A percentile compares a stretch with the other conserved stretches of the same genome.
Evolutionary conservation across 345 rosid species (phyloP).

Genomic region (Sisymbrium irio): DNA sequence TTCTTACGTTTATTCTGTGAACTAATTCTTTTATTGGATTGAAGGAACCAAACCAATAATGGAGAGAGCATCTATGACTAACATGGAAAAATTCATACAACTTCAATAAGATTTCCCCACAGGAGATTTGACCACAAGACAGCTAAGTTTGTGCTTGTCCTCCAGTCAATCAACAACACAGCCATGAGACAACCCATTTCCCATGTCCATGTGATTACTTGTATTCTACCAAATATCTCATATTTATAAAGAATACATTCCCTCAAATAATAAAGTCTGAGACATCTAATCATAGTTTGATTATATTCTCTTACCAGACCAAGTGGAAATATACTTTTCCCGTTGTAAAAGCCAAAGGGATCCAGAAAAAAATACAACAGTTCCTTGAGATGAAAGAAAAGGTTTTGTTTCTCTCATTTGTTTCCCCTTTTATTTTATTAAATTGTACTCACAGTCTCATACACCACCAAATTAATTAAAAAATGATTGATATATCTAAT

Average conservation of each 20-base stretch:
- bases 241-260: constrained; percentile 4
- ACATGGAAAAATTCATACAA: neutral
- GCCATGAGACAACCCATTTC: constrained; percentile 19
- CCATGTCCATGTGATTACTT: constrained; percentile 20
- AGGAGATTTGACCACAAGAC: constrained; percentile 14
- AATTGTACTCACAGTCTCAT: constrained; percentile 25
- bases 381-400: constrained; percentile 17
- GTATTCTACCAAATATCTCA: neutral
- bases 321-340: constrained; percentile 23
- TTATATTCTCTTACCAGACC: constrained; percentile 15
- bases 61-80: neutral
- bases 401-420: neutral
- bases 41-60: neutral
- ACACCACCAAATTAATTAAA: constrained; percentile 40
- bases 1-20: neutral
- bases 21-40: neutral
- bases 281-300: neutral
- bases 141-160: constrained; percentile 27
- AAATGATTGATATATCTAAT: constrained; percentile 35
- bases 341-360: constrained; percentile 14
- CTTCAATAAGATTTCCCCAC: neutral
- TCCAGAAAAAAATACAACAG: neutral
- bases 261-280: neutral
- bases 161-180: constrained; percentile 26
- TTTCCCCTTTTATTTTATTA: constrained; percentile 12